Percentiles rank a stretch among this genome's conserved stretches.
These are phyloP conservation scores for Achaetomium macrosporum DNA, from an alignment of 2,329 filamentous ascomycete genomes.

Conservation along the genomic window DNA sequence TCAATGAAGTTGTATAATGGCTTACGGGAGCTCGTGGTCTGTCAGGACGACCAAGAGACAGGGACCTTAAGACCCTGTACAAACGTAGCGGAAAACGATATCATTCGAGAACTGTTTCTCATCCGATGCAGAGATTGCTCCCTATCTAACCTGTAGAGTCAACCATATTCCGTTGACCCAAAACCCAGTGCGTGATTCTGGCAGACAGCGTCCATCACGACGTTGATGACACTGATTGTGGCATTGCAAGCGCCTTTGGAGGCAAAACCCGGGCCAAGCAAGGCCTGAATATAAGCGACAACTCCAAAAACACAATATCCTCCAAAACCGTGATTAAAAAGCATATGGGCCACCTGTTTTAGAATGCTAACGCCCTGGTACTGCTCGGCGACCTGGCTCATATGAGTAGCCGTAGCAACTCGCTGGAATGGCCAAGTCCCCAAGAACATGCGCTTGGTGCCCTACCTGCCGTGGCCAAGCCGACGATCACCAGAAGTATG, in stretches of 20 bases:
- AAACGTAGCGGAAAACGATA: background rate
- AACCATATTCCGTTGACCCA: background rate
- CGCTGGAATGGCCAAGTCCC: background rate
- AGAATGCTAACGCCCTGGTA: too few relatives aligned
- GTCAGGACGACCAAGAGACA: background rate
- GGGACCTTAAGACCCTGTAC: background rate
- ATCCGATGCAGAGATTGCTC: conserved; percentile 19
- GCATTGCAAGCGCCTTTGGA: background rate
- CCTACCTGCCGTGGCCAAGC: background rate
- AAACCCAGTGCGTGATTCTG: background rate
- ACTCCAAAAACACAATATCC: background rate
- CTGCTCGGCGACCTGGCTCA: too few relatives aligned
- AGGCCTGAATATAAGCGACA: background rate
- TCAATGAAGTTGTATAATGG: background rate
- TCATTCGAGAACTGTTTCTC: conserved; percentile 7
- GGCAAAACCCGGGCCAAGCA: background rate
- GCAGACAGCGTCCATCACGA: background rate
- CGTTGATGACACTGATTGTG: background rate
- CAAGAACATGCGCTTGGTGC: background rate
- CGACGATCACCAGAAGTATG: conserved; percentile 19
- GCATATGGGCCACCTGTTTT: background rate
- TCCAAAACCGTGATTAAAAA: background rate
- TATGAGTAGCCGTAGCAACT: too few relatives aligned
- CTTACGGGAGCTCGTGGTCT: too few relatives aligned
- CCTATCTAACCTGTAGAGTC: conserved; percentile 20